Evolutionary conservation across 2,329 filamentous ascomycete genomes (phyloP), one percentile per base, ranked within the genome.

Genomic region (Exophiala xenobiotica): DNA sequence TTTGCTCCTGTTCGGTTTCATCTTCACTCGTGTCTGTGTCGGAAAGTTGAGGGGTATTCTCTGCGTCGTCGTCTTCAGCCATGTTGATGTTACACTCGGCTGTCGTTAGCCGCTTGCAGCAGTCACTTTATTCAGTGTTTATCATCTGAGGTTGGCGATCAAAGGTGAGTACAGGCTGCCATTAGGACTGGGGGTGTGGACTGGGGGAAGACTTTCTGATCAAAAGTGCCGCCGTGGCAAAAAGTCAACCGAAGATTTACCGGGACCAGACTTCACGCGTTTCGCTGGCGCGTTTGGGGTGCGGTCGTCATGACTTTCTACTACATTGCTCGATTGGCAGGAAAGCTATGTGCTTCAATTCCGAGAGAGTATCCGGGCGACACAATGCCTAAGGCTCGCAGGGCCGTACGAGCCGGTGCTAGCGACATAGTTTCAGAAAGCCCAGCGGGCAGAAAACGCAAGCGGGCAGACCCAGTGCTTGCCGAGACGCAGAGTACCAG

Each of bases 1-100:
- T 72, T 53, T 58, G 59, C 29, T 53, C 54, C 16, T 57, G 48
- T 11, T 64, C 58, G 40, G 63, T 59, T 68, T 67, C 48, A 64
- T 71, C 49, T 63, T 63, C 56, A 41, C 64, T 52, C n/a, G 56
- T 51, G 40, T 52, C 56, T 12, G 49, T 52, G 18, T 39, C 68
- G 9, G 52, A 53, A 11, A 55, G 38, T 23, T 47, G 38, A 6
- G 57, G 48, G 4, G 54, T 57, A 12, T 51, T 43, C 12, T 50
- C 52, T 9, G 23, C 41, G 14, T 23, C 9, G 11, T 54, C 47
- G 16, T 56, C 20, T 16, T 51, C 47, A 4, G 50, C 26, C 54
- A 57, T 57, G 2, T 22, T n/a, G n/a, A n/a, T n/a, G n/a, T n/a
- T n/a, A n/a, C n/a, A n/a, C n/a, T n/a, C n/a, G n/a, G n/a, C n/a